These are phyloP conservation scores for Elongisporangium undulatum DNA, from an alignment of 352 stramenopile species.

Conservation along the genomic window DNA sequence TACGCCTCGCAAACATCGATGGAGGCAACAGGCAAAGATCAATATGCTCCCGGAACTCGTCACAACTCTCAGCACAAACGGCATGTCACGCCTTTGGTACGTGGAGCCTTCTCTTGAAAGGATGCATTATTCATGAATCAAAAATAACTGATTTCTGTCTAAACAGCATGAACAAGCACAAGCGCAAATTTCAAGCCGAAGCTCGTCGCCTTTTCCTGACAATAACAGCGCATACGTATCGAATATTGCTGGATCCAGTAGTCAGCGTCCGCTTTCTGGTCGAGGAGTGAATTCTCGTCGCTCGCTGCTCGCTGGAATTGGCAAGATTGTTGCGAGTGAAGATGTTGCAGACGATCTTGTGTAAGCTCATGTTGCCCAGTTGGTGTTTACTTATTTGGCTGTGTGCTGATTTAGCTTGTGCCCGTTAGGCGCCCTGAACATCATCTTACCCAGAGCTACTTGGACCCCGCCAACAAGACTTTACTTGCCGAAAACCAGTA, in stretches of 20 bases:
- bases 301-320: slow-evolving; percentile 73
- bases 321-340: slow-evolving; percentile 62
- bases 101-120: not conserved
- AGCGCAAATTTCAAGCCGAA: slow-evolving; percentile 8
- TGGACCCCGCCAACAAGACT: slow-evolving; percentile 49
- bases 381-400: not conserved
- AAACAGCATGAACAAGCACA: slow-evolving; percentile 20
- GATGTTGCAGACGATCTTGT: slow-evolving; percentile 30
- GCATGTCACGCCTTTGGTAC: slow-evolving; percentile 57
- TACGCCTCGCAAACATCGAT: slow-evolving; percentile 58
- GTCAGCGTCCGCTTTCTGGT: slow-evolving; percentile 26
- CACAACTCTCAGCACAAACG: slow-evolving; percentile 64
- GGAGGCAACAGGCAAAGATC: slow-evolving; percentile 39
- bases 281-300: slow-evolving; percentile 42
- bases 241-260: slow-evolving; percentile 17
- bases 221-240: slow-evolving; percentile 2
- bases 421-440: slow-evolving; percentile 31
- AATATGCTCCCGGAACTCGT: slow-evolving; percentile 33
- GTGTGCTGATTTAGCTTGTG: not conserved
- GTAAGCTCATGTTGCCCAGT: slow-evolving; percentile 15
- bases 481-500: slow-evolving; percentile 71
- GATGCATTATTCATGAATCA: not conserved
- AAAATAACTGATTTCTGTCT: not conserved
- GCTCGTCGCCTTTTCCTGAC: slow-evolving; percentile 8
- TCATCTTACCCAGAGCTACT: slow-evolving; percentile 49